Conservation (phyloP, 306 rosid species). For the Cucurbita ficifolia region DNA sequence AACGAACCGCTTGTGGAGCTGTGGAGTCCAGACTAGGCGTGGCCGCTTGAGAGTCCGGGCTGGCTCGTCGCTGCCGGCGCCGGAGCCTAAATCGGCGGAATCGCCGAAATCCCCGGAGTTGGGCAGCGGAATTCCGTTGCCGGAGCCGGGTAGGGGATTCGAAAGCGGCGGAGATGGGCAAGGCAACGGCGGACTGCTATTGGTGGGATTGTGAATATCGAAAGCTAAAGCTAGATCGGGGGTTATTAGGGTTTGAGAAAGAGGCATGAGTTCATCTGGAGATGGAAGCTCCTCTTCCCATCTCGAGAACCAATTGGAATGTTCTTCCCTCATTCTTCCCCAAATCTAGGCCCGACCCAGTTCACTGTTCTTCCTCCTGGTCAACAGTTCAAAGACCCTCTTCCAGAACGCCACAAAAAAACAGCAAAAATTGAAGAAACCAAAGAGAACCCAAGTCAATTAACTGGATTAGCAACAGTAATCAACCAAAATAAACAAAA, state of each 20-base stretch:
- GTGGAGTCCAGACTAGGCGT: conserved; percentile 93
- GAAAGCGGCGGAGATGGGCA: conserved; percentile 12
- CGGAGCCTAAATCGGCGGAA: conserved; percentile 76
- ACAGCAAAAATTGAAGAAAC: background rate
- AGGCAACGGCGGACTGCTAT: conserved; percentile 12
- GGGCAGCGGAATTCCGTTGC: conserved; percentile 25
- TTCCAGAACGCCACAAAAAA: background rate
- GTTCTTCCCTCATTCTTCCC: conserved; percentile 67
- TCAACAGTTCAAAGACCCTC: background rate
- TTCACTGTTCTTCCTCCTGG: background rate
- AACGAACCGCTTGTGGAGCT: conserved; percentile 86
- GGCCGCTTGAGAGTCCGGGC: conserved; percentile 93
- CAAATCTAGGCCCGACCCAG: conserved; percentile 13
- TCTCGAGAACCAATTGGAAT: conserved; percentile 71
- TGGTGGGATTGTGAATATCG: conserved; percentile 48
- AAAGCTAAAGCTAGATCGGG: conserved; percentile 91
- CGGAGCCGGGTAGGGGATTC: conserved; percentile 24
- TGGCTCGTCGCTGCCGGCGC: conserved; percentile 73
- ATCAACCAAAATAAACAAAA: background rate
- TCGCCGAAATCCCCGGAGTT: conserved; percentile 69
- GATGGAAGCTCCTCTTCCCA: conserved; percentile 87
- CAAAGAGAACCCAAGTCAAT: background rate
- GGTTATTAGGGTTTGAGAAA: conserved; percentile 94
- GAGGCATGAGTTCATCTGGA: conserved; percentile 69
- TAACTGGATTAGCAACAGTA: background rate